Evolutionary conservation across 2,329 filamentous ascomycete genomes (phyloP), one percentile per base, ranked within the genome.

Genomic region (Cryphonectria radicalis): DNA sequence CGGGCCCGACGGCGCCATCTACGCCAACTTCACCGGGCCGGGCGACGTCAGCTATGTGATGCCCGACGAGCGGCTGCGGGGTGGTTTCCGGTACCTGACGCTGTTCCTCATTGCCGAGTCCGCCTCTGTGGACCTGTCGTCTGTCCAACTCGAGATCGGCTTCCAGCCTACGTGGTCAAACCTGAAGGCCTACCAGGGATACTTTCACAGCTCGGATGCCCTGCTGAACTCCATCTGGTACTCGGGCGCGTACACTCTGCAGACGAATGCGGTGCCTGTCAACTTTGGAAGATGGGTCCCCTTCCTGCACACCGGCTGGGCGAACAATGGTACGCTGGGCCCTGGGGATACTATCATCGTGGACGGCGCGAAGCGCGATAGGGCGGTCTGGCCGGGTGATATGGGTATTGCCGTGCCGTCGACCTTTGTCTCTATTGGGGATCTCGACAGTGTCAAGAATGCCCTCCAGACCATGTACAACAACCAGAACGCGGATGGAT

Each of bases 311-410:
- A 80, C 79, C 28, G 85, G 83, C 1, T 82, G 80, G 80, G 76
- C 74, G 8, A 79, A 80, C 69, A 78, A 81, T 70, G 78, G 76
- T 17, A 75, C 76, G 0, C 75, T 82, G 40, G 79, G 80, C 10
- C 76, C 77, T 3, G 80, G 77, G 1, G 66, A 75, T 25, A 77
- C 79, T 17, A 77, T 80, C 35, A 78, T 81, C 57, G 78, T 80
- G n/a, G 86, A 89, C 75, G 87, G 86, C 4, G 85, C 86, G 1
- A 89, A 89, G 76, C 81, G 86, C 43, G 87, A 88, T 74, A 81
- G 85, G 7, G 79, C 87, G 3, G 85, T 89, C 1, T 89, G 87
- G 86, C 85, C 88, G 2, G 87, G 87, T 3, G 88, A 89, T 74
- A 86, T 89, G 82, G 84, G 84, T 3, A 86, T 88, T 63, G 84